phyloP scores from a whole-genome alignment of 768 basidiomycete species.

The Tricholoma saponaceum region DNA sequence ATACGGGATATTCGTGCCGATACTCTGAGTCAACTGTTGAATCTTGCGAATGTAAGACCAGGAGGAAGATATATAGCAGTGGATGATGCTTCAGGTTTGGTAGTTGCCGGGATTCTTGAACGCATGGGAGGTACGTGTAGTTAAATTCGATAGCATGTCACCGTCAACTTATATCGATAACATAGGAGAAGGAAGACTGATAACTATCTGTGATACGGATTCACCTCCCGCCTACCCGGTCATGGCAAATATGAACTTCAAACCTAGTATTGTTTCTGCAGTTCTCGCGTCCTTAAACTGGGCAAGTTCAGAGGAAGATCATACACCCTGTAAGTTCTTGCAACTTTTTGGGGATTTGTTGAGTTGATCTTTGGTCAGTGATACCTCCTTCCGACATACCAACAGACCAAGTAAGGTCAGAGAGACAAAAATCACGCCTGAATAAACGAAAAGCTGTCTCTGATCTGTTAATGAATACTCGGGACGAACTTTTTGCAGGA shows the following conservation, averaged over 20 bases:
- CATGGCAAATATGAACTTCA: slow-evolving; percentile 82
- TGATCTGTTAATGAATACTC: slow-evolving; percentile 53
- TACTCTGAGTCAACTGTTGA: slow-evolving; percentile 84
- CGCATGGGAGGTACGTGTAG: slow-evolving; percentile 68
- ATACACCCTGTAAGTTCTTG: slow-evolving; percentile 54
- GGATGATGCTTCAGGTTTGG: slow-evolving; percentile 87
- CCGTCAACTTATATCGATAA: slow-evolving; percentile 3
- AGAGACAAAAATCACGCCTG: slow-evolving; percentile 64
- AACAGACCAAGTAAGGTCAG: slow-evolving; percentile 58
- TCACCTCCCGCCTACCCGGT: slow-evolving; percentile 91
- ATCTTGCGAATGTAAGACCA: slow-evolving; percentile 76
- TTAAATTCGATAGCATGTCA: background rate
- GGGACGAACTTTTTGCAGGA: slow-evolving; percentile 81
- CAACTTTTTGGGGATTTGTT: background rate
- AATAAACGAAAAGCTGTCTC: slow-evolving; percentile 75
- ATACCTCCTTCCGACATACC: slow-evolving; percentile 56
- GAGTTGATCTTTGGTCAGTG: slow-evolving; percentile 33
- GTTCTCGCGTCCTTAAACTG: slow-evolving; percentile 79
- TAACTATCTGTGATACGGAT: slow-evolving; percentile 86
- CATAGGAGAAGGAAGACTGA: slow-evolving; percentile 72
- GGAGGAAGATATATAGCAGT: slow-evolving; percentile 87
- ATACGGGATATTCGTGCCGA: slow-evolving; percentile 86
- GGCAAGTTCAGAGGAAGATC: slow-evolving; percentile 80
- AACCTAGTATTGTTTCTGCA: slow-evolving; percentile 43
- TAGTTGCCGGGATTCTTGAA: slow-evolving; percentile 83